phyloP scores from a whole-genome alignment of 179 eudicot species.

The Corrigiola litoralis region DNA sequence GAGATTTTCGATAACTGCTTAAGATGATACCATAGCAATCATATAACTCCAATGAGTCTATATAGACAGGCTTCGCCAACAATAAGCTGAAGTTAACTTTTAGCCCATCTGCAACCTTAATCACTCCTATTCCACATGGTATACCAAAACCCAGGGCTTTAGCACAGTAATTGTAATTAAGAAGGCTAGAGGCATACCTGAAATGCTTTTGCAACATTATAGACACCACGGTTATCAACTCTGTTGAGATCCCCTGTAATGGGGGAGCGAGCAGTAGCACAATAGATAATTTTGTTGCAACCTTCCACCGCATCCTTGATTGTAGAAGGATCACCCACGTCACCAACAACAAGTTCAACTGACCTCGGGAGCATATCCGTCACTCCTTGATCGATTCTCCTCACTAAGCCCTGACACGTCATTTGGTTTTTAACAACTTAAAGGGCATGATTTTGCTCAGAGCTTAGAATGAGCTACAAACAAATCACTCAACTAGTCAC shows the following conservation, averaged over 20 bases:
- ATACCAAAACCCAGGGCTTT: no score
- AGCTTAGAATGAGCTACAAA: no score
- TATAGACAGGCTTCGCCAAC: no score
- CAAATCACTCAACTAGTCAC: no score
- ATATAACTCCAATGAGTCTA: no score
- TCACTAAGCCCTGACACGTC: constrained; percentile 57
- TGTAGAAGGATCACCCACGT: constrained; percentile 79
- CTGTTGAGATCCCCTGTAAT: constrained; percentile 88
- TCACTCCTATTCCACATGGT: no score
- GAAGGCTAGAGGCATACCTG: constrained; percentile 42
- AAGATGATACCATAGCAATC: no score
- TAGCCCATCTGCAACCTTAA: no score
- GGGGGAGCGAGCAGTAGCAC: constrained; percentile 93
- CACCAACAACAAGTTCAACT: constrained; percentile 78
- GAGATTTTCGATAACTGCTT: no score
- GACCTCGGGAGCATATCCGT: constrained; percentile 85
- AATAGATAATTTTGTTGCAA: constrained; percentile 83
- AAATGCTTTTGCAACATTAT: constrained; percentile 79
- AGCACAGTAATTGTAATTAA: neutral
- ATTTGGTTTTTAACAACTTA: constrained; percentile 2
- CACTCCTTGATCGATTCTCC: constrained; percentile 62
- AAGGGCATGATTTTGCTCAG: no score
- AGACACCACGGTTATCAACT: constrained; percentile 86
- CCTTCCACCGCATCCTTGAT: constrained; percentile 63
- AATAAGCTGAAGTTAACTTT: no score